Conservation (phyloP, 2,329 filamentous ascomycete genomes). For the Ilyonectria mors-panacis region DNA sequence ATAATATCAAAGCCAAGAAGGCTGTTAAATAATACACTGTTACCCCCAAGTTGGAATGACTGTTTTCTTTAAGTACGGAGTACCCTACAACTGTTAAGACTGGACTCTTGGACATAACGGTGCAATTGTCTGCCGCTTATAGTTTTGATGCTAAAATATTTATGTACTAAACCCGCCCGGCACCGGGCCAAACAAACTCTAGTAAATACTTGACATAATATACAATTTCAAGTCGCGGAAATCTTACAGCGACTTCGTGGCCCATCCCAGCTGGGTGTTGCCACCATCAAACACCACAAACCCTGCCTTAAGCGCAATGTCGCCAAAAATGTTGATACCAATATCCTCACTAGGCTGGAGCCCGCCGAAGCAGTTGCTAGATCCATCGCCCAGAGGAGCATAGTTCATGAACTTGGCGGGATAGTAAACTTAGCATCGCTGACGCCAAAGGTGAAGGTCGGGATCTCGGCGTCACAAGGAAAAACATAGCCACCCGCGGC, state of each 20-base stretch:
- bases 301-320: slow-evolving; percentile 73
- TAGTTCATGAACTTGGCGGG: slow-evolving; percentile 69
- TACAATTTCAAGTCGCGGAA: no score
- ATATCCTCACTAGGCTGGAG: slow-evolving; percentile 69
- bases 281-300: slow-evolving; percentile 69
- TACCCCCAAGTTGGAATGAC: no score
- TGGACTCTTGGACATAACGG: no score
- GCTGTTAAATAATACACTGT: no score
- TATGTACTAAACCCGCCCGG: no score
- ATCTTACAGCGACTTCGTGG: slow-evolving; percentile 31
- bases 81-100: no score
- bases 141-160: no score
- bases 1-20: no score
- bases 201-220: no score
- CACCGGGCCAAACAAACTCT: no score
- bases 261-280: slow-evolving; percentile 42
- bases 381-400: slow-evolving; percentile 53
- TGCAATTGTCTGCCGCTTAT: no score
- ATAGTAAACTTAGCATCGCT: slow-evolving; percentile 71
- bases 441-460: slow-evolving; percentile 68
- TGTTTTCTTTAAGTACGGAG: no score
- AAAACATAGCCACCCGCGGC: slow-evolving; percentile 63
- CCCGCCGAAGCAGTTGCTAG: slow-evolving; percentile 73
- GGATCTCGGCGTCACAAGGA: slow-evolving; percentile 61
- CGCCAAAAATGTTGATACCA: slow-evolving; percentile 72